phyloP scores from a whole-genome alignment of 1,284 basidiomycete genomes.

The Cystobasidiaceae sp. region DNA sequence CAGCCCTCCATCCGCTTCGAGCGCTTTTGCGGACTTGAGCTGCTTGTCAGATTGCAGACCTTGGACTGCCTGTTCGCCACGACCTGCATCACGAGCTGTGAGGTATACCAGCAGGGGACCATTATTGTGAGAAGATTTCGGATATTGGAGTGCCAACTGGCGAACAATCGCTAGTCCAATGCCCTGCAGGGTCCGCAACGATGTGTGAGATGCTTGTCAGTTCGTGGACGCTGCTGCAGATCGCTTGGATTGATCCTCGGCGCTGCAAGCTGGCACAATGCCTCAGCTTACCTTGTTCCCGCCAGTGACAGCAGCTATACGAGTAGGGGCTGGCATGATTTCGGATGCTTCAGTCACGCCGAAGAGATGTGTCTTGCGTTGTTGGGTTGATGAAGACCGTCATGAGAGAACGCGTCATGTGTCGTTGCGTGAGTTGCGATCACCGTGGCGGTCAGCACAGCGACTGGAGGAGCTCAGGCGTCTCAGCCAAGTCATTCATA shows the following conservation, averaged over 20 bases:
- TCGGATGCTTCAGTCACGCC: not conserved
- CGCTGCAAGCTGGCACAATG: not conserved
- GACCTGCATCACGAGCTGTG: constrained; percentile 37
- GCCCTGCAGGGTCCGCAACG: not conserved
- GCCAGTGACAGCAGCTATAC: constrained; percentile 26
- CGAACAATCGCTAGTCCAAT: constrained; percentile 40
- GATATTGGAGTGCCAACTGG: constrained; percentile 39
- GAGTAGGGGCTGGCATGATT: constrained; percentile 10
- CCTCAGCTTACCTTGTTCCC: constrained; percentile 14
- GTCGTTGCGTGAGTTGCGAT: too few relatives aligned
- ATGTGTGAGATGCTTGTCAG: too few relatives aligned
- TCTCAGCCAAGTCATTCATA: too few relatives aligned
- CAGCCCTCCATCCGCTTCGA: constrained; percentile 12
- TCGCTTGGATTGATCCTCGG: too few relatives aligned
- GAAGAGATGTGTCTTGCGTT: too few relatives aligned
- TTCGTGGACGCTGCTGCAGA: not conserved
- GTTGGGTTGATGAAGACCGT: too few relatives aligned
- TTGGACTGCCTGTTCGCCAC: constrained; percentile 41
- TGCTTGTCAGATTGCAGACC: constrained; percentile 33
- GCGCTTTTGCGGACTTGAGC: constrained; percentile 34
- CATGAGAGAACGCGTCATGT: too few relatives aligned
- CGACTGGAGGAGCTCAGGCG: too few relatives aligned
- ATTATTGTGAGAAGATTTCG: constrained; percentile 30
- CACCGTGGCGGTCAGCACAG: too few relatives aligned
- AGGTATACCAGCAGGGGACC: constrained; percentile 43